phyloP scores from a whole-genome alignment of 306 rosid species.

The Quercus bicolor region DNA sequence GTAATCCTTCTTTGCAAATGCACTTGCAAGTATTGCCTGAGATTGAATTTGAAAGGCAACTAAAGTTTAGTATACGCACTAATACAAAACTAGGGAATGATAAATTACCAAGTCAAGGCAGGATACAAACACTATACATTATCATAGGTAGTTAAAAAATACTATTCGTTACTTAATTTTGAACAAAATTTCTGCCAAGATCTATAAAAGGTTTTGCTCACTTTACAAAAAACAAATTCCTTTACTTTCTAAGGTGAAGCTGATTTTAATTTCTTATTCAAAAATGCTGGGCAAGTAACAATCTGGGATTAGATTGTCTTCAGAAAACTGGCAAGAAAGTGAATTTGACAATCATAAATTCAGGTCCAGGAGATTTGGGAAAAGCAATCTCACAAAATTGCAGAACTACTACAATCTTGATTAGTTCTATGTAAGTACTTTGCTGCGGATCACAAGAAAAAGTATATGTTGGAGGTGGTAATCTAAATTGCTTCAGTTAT shows the following conservation, averaged over 20 bases:
- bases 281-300: neutral
- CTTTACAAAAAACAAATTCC: too few relatives aligned
- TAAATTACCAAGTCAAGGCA: neutral
- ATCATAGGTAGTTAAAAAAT: neutral
- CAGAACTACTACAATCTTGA: neutral
- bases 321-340: neutral
- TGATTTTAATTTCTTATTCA: neutral
- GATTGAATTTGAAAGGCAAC: constrained; percentile 11
- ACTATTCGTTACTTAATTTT: neutral
- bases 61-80: neutral
- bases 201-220: too few relatives aligned
- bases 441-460: neutral
- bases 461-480: neutral
- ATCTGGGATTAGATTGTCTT: neutral
- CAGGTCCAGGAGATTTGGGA: neutral
- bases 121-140: neutral
- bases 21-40: constrained; percentile 91
- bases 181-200: neutral
- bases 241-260: neutral
- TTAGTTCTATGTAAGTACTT: neutral
- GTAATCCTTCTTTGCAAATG: constrained; percentile 80
- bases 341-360: neutral
- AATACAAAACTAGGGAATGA: neutral
- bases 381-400: neutral
- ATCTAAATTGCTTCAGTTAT: neutral